Conservation (phyloP, 2,329 filamentous ascomycete genomes). For the Penicillium sp. region DNA sequence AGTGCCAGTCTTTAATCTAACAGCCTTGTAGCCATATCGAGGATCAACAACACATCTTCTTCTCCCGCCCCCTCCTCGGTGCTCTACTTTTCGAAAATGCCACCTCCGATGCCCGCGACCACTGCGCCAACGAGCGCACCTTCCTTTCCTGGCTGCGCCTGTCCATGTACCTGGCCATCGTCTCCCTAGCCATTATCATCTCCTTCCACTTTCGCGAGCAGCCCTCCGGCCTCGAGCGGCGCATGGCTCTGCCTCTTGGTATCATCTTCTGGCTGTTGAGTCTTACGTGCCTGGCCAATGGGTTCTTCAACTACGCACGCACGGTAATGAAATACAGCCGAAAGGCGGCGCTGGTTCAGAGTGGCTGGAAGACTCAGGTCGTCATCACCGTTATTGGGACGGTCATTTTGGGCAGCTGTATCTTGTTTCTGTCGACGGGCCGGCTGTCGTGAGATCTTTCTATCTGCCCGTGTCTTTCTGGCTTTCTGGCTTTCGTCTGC, state of each 20-base stretch:
- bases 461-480: neutral
- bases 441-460: constrained; percentile 6
- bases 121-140: constrained; percentile 67
- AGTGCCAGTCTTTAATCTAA: neutral
- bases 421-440: constrained; percentile 46
- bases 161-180: constrained; percentile 85
- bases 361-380: constrained; percentile 87
- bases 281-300: constrained; percentile 72
- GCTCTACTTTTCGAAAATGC: constrained; percentile 67
- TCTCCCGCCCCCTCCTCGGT: constrained; percentile 56
- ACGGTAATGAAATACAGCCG: constrained; percentile 78
- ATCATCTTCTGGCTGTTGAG: constrained; percentile 85
- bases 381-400: constrained; percentile 56
- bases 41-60: constrained; percentile 48
- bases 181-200: constrained; percentile 85
- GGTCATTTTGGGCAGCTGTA: constrained; percentile 48
- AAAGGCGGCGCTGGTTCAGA: constrained; percentile 81
- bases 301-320: constrained; percentile 84
- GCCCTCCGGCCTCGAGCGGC: constrained; percentile 70
- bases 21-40: constrained; percentile 28
- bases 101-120: constrained; percentile 66
- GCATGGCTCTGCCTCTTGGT: constrained; percentile 80
- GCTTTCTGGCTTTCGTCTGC: neutral
- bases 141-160: constrained; percentile 92
- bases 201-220: constrained; percentile 85